Base-by-base conservation (phyloP, 306 rosid genomes). In the Purshia tridentata region DNA sequence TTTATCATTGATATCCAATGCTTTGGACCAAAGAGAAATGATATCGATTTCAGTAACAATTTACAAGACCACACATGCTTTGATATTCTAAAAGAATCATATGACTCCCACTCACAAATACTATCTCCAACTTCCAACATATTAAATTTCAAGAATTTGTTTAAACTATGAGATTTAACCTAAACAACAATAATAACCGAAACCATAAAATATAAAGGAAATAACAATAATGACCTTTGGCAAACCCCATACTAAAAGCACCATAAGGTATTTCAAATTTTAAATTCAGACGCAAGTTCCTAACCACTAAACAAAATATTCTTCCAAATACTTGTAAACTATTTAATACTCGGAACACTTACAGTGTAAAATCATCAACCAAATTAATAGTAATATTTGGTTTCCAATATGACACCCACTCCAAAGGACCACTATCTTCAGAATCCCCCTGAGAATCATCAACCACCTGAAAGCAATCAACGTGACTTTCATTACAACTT, bases 301-400 rank as follows among this genome's bases (percentile, higher is more conserved):
- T 7, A 54, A 60, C 10, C 19, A 8, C 45, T 40, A 53, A 5
- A 70, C 8, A 54, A 51, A 40, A 39, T 14, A 54, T 40, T 40
- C 47, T 39, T 12, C 18, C 63, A 70, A 18, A 45, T 19, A 18
- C 51, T 3, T 49, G 49, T 19, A 49, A 11, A 50, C 35, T 22
- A 39, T n/a, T 35, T 46, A 9, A 48, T 11, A 23, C 56, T 46
- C 46, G 15, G 61, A 83, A 73, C 63, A 79, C 88, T 18, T 84
- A 94, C 99, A 84, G 69, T 15, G 97, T 88, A 83, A 94, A 94
- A 76, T 94, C 99, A 29, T 91, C 97, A 40, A 91, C 94, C 83
- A 94, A 83, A 87, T 94, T 94, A 70, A 94, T 84, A 15, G 96
- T 91, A 60, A 91, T 70, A 87, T 94, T 94, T 29, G 99, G 99